Base-by-base conservation (phyloP, 768 basidiomycete genomes). In the Aureoboletus auriporus region DNA sequence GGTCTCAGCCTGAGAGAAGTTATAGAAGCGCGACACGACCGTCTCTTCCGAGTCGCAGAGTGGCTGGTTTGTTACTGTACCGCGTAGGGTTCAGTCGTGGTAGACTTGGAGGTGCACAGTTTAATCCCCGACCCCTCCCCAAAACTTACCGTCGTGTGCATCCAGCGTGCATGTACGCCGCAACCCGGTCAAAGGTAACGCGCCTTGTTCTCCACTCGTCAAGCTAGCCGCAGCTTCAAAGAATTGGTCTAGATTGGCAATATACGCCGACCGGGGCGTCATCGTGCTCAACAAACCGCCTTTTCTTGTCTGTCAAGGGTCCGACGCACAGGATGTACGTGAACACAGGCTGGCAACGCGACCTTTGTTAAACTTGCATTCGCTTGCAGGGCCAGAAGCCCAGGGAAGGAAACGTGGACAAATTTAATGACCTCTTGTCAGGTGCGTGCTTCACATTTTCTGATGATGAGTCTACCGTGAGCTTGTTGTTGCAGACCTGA, bases 211-310 rank as follows among this genome's bases (percentile, higher is more conserved):
- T n/a, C 27, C 14, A 28, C 29, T 31, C n/a, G 26, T 34, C 27
- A 10, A 42, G 39, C 39, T 37, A 16, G 41, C 47, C 35, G 11
- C 44, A 53, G 33, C 51, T 52, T 48, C 47, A 26, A 58, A 57
- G 63, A 57, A 62, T 46, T 69, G 66, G 66, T 57, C 67, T 37
- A 65, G 63, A 56, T 34, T 58, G 28, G 67, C 66, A 14, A 49
- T 83, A 7, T 86, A 82, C 58, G 68, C 75, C 47, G 83, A 85
- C 64, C 71, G 72, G 36, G 68, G 71, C 16, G 47, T 77, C n/a
- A 63, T 83, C 14, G 71, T 83, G 7, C 54, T 83, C 36, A 80
- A 83, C 57, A 86, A 86, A 58, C 82, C 83, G 4, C 71, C 79
- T 4, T 76, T 72, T 17, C 67, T 85, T 36, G 60, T 80, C 11